phyloP scores from a whole-genome alignment of 148 eudicot genomes.

The Fallopia convolvulus region DNA sequence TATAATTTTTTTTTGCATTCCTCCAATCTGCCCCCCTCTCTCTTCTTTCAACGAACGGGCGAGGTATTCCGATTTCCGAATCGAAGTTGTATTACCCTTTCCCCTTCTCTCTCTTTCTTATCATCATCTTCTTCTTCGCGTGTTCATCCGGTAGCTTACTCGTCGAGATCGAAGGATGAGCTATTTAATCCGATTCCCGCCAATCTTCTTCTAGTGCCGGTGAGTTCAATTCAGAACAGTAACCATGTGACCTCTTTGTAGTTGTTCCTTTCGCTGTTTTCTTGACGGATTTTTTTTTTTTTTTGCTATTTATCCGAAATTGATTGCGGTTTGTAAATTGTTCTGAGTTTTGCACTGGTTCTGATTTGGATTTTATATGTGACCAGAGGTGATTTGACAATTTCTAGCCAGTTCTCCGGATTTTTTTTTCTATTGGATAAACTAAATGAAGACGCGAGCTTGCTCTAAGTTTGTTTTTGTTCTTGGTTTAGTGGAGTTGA shows the following conservation, averaged over 20 bases:
- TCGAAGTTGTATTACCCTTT: neutral
- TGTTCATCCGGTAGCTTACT: conserved; percentile 7
- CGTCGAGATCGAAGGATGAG: conserved; percentile 13
- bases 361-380: conserved; percentile 2
- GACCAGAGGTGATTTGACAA: neutral
- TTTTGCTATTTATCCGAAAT: neutral
- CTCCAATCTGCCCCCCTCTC: neutral
- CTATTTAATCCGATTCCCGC: conserved; percentile 19
- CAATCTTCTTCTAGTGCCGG: conserved; percentile 10
- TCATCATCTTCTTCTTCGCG: neutral
- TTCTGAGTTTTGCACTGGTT: neutral
- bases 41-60: conserved; percentile 59
- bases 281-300: neutral
- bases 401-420: neutral
- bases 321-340: neutral
- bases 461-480: neutral
- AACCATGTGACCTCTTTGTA: too few species aligned
- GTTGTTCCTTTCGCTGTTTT: neutral
- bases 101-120: neutral
- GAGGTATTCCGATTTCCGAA: conserved; percentile 25
- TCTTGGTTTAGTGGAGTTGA: neutral
- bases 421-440: conserved; percentile 24
- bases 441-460: conserved; percentile 29
- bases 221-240: neutral
- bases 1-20: neutral